Evolutionary conservation across 2,329 filamentous ascomycete species (phyloP), one percentile per base, ranked within the genome.

Genomic region (Pseudogymnoascus verrucosus): DNA sequence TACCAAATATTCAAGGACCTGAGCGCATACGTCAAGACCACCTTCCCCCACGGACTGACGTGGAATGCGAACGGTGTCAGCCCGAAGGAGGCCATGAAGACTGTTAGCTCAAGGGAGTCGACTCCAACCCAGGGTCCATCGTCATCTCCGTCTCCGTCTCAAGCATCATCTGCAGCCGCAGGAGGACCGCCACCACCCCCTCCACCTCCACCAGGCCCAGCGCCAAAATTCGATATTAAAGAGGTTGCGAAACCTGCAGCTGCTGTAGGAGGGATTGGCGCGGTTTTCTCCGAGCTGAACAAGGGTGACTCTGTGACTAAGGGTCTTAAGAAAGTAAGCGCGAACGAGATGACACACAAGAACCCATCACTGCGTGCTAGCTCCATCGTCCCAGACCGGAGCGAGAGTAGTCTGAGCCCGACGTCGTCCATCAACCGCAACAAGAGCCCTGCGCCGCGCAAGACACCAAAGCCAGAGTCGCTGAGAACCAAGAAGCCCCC

Each of bases 291-390:
- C 42, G 89, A 97, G 68, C 80, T 99, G 62, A 98, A 98, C 78
- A 88, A 89, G 74, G 95, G 95, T 64, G 86, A 90, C 65, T 82
- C 85, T n/a, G 90, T 99, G 65, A 99, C 95, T 3, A 87, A 90
- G 68, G 88, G 90, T 34, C 82, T 99, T 37, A 89, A 90, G 69
- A 99, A 97, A 80, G 95, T 99, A 60, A 93, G 97, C 78, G 89
- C 88, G 73, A 95, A 90, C 62, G 83, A 98, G 76, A 97, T 97
- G 93, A 99, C 95, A 65, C 95, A 99, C 78, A 98, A 98, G 81
- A 99, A 99, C 77, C 95, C 95, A 12, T 85, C 87, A 8, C 81
- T 99, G 64, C 88, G 95, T 67, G 84, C 90, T 23, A 80, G 81
- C 65, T 89, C 90, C 11, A 83, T 85, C 1, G 90, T 93, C 2